Conservation (phyloP, 768 basidiomycete species). For the Mycena capillaripes region DNA sequence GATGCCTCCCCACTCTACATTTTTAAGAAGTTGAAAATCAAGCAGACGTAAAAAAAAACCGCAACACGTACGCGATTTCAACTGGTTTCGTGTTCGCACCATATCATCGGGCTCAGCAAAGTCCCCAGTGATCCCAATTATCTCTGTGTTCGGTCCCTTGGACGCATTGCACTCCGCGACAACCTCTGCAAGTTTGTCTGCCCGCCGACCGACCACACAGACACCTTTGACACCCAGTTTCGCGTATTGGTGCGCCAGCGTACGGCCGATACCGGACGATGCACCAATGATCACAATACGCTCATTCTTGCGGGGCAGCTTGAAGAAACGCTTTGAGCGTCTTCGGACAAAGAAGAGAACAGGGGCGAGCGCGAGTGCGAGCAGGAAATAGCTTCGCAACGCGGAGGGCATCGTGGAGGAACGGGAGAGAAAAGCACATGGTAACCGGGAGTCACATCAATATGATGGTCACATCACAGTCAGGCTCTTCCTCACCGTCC, state of each 20-base stretch:
- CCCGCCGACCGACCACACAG: slow-evolving; percentile 77
- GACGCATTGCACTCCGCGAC: slow-evolving; percentile 66
- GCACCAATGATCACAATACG: slow-evolving; percentile 88
- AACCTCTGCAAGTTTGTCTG: slow-evolving; percentile 68
- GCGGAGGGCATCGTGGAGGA: neutral
- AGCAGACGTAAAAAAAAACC: neutral
- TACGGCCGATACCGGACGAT: slow-evolving; percentile 85
- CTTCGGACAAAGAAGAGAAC: neutral
- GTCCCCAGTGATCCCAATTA: slow-evolving; percentile 73
- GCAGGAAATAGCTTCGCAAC: slow-evolving; percentile 16
- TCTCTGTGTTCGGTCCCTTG: slow-evolving; percentile 40
- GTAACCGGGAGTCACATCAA: neutral
- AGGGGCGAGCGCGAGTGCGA: slow-evolving; percentile 21
- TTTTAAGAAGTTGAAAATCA: neutral
- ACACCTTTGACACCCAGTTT: slow-evolving; percentile 79
- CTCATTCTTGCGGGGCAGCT: slow-evolving; percentile 64
- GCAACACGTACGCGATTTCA: slow-evolving; percentile 67
- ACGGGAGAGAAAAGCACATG: no score
- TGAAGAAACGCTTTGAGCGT: slow-evolving; percentile 46
- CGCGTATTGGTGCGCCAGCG: slow-evolving; percentile 79
- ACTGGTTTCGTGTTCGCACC: slow-evolving; percentile 64
- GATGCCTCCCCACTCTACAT: slow-evolving; percentile 81
- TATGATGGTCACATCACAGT: no score
- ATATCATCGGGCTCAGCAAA: slow-evolving; percentile 78
- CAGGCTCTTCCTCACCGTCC: no score